phyloP scores from a whole-genome alignment of 2,329 filamentous ascomycete species.

The Zarea fungicola region DNA sequence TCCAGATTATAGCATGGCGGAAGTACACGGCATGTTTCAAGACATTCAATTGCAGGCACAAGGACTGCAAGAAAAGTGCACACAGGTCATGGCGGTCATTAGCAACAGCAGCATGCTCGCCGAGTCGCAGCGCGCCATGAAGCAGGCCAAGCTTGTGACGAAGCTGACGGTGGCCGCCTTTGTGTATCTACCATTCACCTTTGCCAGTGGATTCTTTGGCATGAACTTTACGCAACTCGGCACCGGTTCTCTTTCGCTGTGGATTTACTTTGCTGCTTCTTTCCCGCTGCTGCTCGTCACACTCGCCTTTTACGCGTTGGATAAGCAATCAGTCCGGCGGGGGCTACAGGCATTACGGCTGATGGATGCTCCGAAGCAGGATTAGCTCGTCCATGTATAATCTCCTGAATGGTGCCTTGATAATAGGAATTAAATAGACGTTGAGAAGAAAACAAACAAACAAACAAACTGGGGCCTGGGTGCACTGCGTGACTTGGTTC shows the following conservation, averaged over 20 bases:
- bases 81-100: not conserved
- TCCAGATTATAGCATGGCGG: not conserved
- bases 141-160: not conserved
- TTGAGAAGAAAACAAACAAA: no score
- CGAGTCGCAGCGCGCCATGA: not conserved
- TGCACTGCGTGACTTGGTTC: no score
- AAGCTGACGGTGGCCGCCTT: not conserved
- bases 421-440: no score
- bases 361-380: no score
- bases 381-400: no score
- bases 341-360: no score
- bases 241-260: not conserved
- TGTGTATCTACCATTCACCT: not conserved
- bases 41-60: not conserved
- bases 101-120: not conserved
- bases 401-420: no score
- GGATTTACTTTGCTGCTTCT: not conserved
- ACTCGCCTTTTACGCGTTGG: not conserved
- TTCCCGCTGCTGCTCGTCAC: not conserved
- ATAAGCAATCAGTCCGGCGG: no score
- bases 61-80: not conserved
- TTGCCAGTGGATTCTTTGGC: not conserved
- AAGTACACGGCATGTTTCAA: not conserved
- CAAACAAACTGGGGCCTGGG: no score
- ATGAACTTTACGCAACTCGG: not conserved